These are phyloP conservation scores for Pleurotus cornucopiae DNA, from an alignment of 768 basidiomycete genomes.

Conservation along the genomic window DNA sequence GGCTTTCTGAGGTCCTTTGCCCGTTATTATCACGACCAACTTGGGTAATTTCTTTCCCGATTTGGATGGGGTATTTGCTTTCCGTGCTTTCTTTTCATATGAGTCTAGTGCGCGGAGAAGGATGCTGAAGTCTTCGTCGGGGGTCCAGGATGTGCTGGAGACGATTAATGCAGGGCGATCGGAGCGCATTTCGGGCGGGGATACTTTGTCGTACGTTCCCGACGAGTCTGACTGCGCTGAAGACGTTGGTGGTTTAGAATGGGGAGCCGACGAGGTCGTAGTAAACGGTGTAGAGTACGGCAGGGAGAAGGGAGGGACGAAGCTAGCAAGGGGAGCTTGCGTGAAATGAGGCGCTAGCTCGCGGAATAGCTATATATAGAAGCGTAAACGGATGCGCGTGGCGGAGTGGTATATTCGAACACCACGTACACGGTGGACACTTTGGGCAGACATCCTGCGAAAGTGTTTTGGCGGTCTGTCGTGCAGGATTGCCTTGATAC, in stretches of 20 bases:
- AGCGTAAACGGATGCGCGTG: not conserved
- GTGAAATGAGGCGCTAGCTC: not conserved
- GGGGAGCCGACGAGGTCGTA: slow-evolving; percentile 23
- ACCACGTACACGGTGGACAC: slow-evolving; percentile 67
- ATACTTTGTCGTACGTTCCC: slow-evolving; percentile 28
- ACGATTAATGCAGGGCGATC: slow-evolving; percentile 86
- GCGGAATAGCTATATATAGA: slow-evolving; percentile 3
- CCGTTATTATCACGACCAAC: slow-evolving; percentile 81
- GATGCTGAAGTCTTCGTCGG: slow-evolving; percentile 91
- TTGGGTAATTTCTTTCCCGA: slow-evolving; percentile 49
- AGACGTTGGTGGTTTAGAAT: not conserved
- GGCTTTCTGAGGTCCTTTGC: slow-evolving; percentile 77
- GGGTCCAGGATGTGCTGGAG: slow-evolving; percentile 95
- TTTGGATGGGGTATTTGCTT: slow-evolving; percentile 12
- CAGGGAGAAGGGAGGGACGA: slow-evolving; percentile 46
- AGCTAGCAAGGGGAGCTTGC: slow-evolving; percentile 25
- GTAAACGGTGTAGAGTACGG: slow-evolving; percentile 69
- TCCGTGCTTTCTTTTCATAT: slow-evolving; percentile 62
- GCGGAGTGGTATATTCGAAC: not conserved
- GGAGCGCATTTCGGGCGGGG: slow-evolving; percentile 45
- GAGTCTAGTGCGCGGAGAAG: slow-evolving; percentile 67
- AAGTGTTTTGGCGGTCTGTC: slow-evolving; percentile 91
- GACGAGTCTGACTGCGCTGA: slow-evolving; percentile 9
- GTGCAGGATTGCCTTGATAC: slow-evolving; percentile 73
- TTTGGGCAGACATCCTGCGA: slow-evolving; percentile 61